Percentiles rank a stretch among this genome's conserved stretches.
Evolutionary conservation across 1,139 yeast species (phyloP).

Genomic region (Lodderomyces jiufengensis): DNA sequence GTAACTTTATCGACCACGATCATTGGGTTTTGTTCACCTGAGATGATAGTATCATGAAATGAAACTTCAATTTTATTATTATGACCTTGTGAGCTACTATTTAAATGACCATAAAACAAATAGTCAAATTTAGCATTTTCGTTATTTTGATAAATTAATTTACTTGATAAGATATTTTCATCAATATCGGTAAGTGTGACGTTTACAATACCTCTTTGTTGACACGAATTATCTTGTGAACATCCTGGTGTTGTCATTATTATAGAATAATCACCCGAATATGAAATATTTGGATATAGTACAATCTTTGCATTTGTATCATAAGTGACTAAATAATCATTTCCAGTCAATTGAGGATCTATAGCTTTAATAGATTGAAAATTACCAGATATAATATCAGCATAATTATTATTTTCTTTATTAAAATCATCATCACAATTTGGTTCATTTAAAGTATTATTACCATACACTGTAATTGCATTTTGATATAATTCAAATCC

Average conservation of each 20-base stretch:
- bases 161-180: conserved; percentile 38
- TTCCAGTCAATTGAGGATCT: conserved; percentile 17
- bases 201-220: conserved; percentile 68
- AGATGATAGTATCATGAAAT: conserved; percentile 30
- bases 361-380: conserved; percentile 30
- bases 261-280: conserved; percentile 72
- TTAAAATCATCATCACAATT: conserved; percentile 41
- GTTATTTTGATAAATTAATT: conserved; percentile 72
- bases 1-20: conserved; percentile 74
- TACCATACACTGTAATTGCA: conserved; percentile 63
- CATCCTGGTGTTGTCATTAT: conserved; percentile 88
- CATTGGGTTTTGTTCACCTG: conserved; percentile 28
- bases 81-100: conserved; percentile 43
- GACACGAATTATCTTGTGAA: conserved; percentile 62
- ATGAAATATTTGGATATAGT: conserved; percentile 67
- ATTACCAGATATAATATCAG: conserved; percentile 31
- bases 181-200: conserved; percentile 59
- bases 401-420: conserved; percentile 28
- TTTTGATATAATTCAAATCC: conserved; percentile 75
- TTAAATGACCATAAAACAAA: conserved; percentile 66
- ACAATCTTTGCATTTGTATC: conserved; percentile 45
- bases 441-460: conserved; percentile 67
- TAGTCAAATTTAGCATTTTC: conserved; percentile 75
- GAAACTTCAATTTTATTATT: conserved; percentile 51
- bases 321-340: conserved; percentile 30